Percentiles rank a stretch among this genome's conserved stretches.
phyloP scores from a whole-genome alignment of 179 eudicot species.

The Carnegiea gigantea region DNA sequence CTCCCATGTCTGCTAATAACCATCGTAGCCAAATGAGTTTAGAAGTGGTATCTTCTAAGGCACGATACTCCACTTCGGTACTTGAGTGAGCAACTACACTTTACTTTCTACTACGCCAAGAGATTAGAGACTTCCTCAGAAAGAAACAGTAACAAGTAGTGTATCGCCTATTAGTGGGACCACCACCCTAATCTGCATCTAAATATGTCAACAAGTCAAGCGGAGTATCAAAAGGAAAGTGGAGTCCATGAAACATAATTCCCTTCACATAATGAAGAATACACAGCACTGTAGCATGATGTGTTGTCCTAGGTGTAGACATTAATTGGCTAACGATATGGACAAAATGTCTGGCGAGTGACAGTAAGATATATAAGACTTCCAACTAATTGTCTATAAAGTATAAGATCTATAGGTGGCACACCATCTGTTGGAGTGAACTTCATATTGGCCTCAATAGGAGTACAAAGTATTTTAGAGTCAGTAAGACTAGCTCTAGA shows the following conservation, averaged over 20 bases:
- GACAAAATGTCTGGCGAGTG: too few species aligned
- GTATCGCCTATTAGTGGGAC: neutral
- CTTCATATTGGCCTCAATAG: slow-evolving; percentile 8
- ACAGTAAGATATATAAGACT: too few species aligned
- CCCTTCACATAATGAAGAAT: slow-evolving; percentile 1
- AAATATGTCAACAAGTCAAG: slow-evolving; percentile 1
- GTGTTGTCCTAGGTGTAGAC: neutral
- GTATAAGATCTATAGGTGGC: neutral
- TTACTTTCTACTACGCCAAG: slow-evolving; percentile 15
- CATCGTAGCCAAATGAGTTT: slow-evolving; percentile 7
- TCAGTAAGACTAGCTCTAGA: neutral
- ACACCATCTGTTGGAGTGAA: slow-evolving; percentile 6
- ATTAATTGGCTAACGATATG: neutral
- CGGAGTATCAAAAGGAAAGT: neutral
- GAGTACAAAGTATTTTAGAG: neutral
- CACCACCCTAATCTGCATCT: neutral
- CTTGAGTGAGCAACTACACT: neutral
- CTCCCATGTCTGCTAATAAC: slow-evolving; percentile 1
- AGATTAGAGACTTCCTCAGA: neutral
- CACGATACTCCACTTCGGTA: neutral
- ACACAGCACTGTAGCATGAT: neutral
- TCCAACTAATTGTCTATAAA: too few species aligned
- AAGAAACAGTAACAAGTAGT: neutral
- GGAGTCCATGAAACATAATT: neutral
- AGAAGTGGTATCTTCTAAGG: slow-evolving; percentile 2